Evolutionary conservation across 352 stramenopile genomes (phyloP).

Genomic region (Pythium dissimile): DNA sequence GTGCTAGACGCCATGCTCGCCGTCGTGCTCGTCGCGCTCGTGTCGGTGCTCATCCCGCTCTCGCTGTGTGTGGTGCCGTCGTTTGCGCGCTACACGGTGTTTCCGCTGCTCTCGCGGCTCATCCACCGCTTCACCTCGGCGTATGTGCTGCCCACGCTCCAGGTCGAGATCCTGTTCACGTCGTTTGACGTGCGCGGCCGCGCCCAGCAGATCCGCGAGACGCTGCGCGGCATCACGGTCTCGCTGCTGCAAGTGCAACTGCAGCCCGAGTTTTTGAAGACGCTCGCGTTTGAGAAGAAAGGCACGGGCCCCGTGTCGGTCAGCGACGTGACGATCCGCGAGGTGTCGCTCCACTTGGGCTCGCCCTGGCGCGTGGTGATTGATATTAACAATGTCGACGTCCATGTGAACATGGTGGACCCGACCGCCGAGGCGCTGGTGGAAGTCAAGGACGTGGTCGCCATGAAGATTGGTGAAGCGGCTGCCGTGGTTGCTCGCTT

Average conservation of each 20-base stretch:
- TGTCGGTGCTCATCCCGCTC: conserved; percentile 27
- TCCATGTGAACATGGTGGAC: conserved; percentile 15
- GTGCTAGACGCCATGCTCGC: conserved; percentile 17
- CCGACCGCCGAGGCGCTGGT: conserved; percentile 14
- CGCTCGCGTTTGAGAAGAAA: conserved; percentile 25
- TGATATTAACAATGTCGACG: conserved; percentile 24
- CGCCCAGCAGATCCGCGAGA: conserved; percentile 20
- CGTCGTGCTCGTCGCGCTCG: conserved; percentile 17
- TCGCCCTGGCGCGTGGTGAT: conserved; percentile 25
- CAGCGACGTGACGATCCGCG: conserved; percentile 16
- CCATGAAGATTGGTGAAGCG: conserved; percentile 22
- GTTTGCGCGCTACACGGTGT: conserved; percentile 27
- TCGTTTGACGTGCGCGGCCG: conserved; percentile 19
- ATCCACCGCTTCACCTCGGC: conserved; percentile 24
- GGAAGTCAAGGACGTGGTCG: conserved; percentile 21
- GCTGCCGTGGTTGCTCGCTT: conserved; percentile 20
- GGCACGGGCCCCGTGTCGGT: conserved; percentile 15
- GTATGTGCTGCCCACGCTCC: conserved; percentile 25
- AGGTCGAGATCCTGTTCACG: conserved; percentile 24
- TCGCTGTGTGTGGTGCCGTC: conserved; percentile 28
- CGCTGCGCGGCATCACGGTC: conserved; percentile 20
- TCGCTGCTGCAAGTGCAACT: conserved; percentile 22
- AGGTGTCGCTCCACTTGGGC: conserved; percentile 21
- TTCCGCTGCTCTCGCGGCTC: conserved; percentile 25
- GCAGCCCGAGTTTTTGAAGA: conserved; percentile 23